These are phyloP conservation scores for Chlorella sorokiniana DNA, from an alignment of 139 green algal species.

Conservation along the genomic window DNA sequence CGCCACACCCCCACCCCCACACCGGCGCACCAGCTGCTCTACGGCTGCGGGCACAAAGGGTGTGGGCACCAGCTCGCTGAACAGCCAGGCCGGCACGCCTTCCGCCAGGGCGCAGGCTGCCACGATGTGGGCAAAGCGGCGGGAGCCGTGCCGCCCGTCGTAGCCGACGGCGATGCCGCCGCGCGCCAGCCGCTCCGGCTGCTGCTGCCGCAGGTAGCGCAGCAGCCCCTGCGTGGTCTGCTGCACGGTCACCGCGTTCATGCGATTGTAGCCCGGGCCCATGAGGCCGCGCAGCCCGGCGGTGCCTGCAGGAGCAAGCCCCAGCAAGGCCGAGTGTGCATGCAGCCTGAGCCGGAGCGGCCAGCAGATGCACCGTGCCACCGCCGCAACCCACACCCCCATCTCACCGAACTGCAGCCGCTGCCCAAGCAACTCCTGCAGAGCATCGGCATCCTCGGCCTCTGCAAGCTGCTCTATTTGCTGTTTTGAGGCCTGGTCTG, in stretches of 20 bases:
- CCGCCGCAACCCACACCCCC: too few species aligned
- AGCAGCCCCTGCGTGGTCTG: constrained; percentile 79
- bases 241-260: constrained; percentile 77
- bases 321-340: not conserved
- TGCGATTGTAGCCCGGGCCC: constrained; percentile 72
- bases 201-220: constrained; percentile 44
- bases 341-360: not conserved
- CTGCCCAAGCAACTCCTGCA: constrained; percentile 46
- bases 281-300: constrained; percentile 73
- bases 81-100: constrained; percentile 53
- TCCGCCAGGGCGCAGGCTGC: constrained; percentile 57
- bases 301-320: constrained; percentile 55
- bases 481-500: not conserved
- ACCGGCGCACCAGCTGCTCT: constrained; percentile 38
- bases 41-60: constrained; percentile 71
- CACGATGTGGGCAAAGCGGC: constrained; percentile 58
- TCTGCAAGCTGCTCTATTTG: constrained; percentile 13
- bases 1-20: too few species aligned
- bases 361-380: not conserved
- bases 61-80: constrained; percentile 61
- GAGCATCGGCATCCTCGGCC: not conserved
- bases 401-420: constrained; percentile 67
- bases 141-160: constrained; percentile 62
- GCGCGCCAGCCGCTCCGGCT: constrained; percentile 5
- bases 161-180: constrained; percentile 44